Evolutionary conservation across 768 basidiomycete species (phyloP).

Genomic region (Tricholomella constricta): DNA sequence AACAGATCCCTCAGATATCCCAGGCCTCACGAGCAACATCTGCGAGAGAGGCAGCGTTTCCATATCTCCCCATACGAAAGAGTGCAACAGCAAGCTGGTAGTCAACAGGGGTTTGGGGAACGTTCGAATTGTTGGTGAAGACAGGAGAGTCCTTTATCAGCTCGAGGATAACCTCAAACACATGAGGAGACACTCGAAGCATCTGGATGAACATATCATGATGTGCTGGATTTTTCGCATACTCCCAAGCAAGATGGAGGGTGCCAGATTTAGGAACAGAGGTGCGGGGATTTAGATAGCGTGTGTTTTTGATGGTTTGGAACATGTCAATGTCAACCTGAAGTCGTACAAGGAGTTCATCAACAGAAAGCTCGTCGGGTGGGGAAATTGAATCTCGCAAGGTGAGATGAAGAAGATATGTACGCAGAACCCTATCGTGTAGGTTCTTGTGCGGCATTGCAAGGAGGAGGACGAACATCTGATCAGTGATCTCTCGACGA

Average conservation of each 20-base stretch:
- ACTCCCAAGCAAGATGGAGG: constrained; percentile 11
- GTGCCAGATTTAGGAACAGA: constrained; percentile 6
- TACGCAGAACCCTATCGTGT: too few relatives aligned
- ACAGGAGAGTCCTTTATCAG: constrained; percentile 30
- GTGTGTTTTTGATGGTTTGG: too few relatives aligned
- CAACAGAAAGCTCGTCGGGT: too few relatives aligned
- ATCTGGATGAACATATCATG: constrained; percentile 13
- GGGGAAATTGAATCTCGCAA: too few relatives aligned
- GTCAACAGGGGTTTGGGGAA: constrained; percentile 29
- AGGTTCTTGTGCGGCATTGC: too few relatives aligned
- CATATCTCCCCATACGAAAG: constrained; percentile 28
- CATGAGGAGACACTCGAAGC: constrained; percentile 24
- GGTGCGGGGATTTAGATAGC: too few relatives aligned
- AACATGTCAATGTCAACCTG: too few relatives aligned
- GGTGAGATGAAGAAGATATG: too few relatives aligned
- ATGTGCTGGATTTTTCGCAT: too few relatives aligned
- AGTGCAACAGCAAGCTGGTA: constrained; percentile 31
- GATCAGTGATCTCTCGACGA: too few relatives aligned
- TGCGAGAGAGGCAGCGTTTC: constrained; percentile 30
- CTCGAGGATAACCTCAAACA: constrained; percentile 26
- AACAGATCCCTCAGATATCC: constrained; percentile 30
- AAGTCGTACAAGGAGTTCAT: too few relatives aligned
- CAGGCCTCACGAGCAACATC: constrained; percentile 30
- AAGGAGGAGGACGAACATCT: too few relatives aligned
- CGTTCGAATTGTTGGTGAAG: constrained; percentile 29